phyloP scores from a whole-genome alignment of 345 rosid species.

The Psidium guajava region DNA sequence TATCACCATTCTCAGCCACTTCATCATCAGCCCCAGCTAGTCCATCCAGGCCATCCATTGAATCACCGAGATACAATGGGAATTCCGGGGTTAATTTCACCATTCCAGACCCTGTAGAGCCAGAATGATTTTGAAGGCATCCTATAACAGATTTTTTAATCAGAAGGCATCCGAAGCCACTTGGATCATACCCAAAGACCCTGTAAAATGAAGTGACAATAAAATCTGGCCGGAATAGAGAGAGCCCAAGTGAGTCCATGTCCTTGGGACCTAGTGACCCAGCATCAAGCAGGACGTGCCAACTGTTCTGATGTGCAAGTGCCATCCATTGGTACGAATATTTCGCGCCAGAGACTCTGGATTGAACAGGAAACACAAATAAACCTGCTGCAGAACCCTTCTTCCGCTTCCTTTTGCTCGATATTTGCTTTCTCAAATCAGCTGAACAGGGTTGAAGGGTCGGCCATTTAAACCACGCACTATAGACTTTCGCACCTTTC shows the following conservation, averaged over 20 bases:
- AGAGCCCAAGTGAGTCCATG: slow-evolving; percentile 97
- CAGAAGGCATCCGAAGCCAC: slow-evolving; percentile 97
- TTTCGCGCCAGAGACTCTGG: slow-evolving; percentile 93
- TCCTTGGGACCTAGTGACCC: slow-evolving; percentile 99
- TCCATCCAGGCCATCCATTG: slow-evolving; percentile 72
- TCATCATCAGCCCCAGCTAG: slow-evolving; percentile 44
- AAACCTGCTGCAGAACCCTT: slow-evolving; percentile 81
- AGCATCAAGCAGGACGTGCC: slow-evolving; percentile 99
- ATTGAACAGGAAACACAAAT: slow-evolving; percentile 97
- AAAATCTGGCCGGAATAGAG: slow-evolving; percentile 94
- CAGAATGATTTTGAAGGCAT: slow-evolving; percentile 85
- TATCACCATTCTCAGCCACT: slow-evolving; percentile 39
- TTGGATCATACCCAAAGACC: slow-evolving; percentile 94
- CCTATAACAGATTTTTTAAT: slow-evolving; percentile 97
- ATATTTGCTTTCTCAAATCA: slow-evolving; percentile 84
- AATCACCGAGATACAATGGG: slow-evolving; percentile 88
- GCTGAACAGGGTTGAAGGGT: slow-evolving; percentile 92
- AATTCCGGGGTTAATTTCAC: slow-evolving; percentile 95
- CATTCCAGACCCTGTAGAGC: slow-evolving; percentile 88
- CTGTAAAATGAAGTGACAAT: slow-evolving; percentile 92
- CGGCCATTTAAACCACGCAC: slow-evolving; percentile 99
- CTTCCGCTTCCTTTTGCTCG: slow-evolving; percentile 76
- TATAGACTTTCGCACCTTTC: slow-evolving; percentile 82
- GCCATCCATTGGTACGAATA: slow-evolving; percentile 99
- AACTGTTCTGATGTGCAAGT: slow-evolving; percentile 90